Evolutionary conservation across 2,329 filamentous ascomycete genomes (phyloP).

Genomic region (Pestalotiopsis sp.): DNA sequence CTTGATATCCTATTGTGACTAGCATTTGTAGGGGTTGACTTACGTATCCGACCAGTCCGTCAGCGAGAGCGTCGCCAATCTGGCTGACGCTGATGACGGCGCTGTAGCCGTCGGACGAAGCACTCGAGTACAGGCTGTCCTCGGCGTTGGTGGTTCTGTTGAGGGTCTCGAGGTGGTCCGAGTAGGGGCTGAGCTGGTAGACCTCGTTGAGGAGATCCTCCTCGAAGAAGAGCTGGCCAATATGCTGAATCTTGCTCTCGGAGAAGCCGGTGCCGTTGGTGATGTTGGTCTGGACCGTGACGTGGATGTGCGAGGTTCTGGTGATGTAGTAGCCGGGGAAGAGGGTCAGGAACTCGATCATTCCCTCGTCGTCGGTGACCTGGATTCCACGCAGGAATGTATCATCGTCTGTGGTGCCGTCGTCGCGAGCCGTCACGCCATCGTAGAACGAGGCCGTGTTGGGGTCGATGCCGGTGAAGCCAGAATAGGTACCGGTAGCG

Average conservation of each 20-base stretch:
- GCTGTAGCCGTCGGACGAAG: constrained; percentile 2
- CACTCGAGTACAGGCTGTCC: background rate
- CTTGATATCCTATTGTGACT: background rate
- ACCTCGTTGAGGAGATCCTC: constrained; percentile 5
- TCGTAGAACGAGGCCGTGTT: background rate
- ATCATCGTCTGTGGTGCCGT: constrained; percentile 8
- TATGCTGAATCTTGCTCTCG: constrained; percentile 3
- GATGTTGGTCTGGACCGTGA: constrained; percentile 8
- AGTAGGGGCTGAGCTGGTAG: constrained; percentile 4
- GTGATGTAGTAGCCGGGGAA: constrained; percentile 8
- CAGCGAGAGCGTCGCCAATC: background rate
- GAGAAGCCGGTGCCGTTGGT: constrained; percentile 7
- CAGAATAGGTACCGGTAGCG: constrained; percentile 8
- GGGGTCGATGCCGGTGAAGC: constrained; percentile 8
- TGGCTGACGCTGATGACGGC: constrained; percentile 1
- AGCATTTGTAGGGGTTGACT: background rate
- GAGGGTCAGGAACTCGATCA: constrained; percentile 5
- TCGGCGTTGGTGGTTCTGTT: constrained; percentile 3
- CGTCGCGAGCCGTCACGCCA: background rate
- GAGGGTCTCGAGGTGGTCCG: constrained; percentile 1
- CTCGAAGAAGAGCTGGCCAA: constrained; percentile 9
- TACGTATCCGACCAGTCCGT: constrained; percentile 7
- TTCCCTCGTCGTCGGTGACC: constrained; percentile 6
- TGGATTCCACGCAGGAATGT: constrained; percentile 10
- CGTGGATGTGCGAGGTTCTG: constrained; percentile 6